Conservation (phyloP, 345 rosid genomes). For the Arabidopsis thaliana region DNA sequence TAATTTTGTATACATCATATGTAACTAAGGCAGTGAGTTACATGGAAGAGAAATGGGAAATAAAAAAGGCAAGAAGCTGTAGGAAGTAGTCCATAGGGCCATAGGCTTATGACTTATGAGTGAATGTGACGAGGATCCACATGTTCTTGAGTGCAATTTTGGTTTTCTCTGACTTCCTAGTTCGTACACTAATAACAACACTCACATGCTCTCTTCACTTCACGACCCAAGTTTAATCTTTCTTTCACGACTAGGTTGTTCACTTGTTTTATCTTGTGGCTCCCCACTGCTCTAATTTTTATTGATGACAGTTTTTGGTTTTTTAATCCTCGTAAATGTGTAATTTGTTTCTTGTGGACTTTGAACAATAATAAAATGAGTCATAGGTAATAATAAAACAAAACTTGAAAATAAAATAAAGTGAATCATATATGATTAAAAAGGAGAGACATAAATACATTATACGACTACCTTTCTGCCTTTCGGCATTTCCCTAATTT, state of each 20-base stretch:
- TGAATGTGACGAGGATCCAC: slow-evolving; percentile 39
- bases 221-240: slow-evolving; percentile 9
- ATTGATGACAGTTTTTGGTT: slow-evolving; percentile 1
- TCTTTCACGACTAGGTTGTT: slow-evolving; percentile 16
- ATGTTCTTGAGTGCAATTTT: slow-evolving; percentile 32
- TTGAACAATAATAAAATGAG: background rate
- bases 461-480: slow-evolving; percentile 11
- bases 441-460: background rate
- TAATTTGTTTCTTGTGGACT: slow-evolving; percentile 19
- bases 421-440: slow-evolving; percentile 21
- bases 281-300: background rate
- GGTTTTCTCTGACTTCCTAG: slow-evolving; percentile 24
- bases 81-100: background rate
- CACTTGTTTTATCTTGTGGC: slow-evolving; percentile 2
- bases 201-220: slow-evolving; percentile 4
- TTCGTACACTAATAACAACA: slow-evolving; percentile 1
- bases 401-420: background rate
- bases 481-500: slow-evolving; percentile 31
- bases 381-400: background rate
- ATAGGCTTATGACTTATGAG: slow-evolving; percentile 13
- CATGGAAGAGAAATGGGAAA: background rate
- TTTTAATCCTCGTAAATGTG: slow-evolving; percentile 19
- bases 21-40: background rate
- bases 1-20: background rate
- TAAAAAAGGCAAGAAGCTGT: background rate